Evolutionary conservation across 768 basidiomycete genomes (phyloP).

Genomic region (Trametes sanguinea): DNA sequence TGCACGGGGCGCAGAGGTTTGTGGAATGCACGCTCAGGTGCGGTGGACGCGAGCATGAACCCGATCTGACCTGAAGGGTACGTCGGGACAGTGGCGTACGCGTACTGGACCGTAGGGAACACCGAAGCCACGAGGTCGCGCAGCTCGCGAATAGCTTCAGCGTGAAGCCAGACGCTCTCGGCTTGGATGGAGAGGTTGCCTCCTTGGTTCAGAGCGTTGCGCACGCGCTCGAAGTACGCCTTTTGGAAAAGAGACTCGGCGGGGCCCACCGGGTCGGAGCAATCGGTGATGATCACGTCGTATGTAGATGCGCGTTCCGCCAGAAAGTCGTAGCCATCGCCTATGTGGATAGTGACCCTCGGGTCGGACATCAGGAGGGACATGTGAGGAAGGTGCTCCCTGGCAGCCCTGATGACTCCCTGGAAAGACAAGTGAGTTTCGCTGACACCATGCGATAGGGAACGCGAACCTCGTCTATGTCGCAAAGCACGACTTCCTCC

Average conservation of each 20-base stretch:
- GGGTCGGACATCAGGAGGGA: conserved; percentile 76
- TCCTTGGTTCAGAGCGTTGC: conserved; percentile 84
- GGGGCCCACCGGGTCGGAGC: conserved; percentile 97
- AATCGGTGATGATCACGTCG: conserved; percentile 93
- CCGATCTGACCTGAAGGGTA: conserved; percentile 99
- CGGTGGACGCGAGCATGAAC: conserved; percentile 86
- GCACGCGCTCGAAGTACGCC: conserved; percentile 93
- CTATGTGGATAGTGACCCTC: conserved; percentile 82
- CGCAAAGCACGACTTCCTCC: conserved; percentile 90
- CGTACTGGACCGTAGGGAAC: conserved; percentile 86
- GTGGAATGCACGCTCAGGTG: conserved; percentile 63
- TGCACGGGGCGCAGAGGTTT: conserved; percentile 72
- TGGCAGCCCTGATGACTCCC: conserved; percentile 95
- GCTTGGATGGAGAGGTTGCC: conserved; percentile 95
- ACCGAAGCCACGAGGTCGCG: conserved; percentile 64
- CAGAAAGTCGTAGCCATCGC: conserved; percentile 97
- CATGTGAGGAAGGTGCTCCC: conserved; percentile 93
- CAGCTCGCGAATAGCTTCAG: conserved; percentile 80
- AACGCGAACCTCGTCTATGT: conserved; percentile 84
- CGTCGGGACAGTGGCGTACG: conserved; percentile 96
- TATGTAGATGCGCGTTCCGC: conserved; percentile 82
- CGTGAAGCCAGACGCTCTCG: conserved; percentile 94
- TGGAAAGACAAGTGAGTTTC: conserved; percentile 30
- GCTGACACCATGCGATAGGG: not conserved
- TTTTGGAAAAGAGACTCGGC: conserved; percentile 94